Evolutionary conservation across 495 filamentous ascomycete species (phyloP).

Genomic region (Aspergillus olivimuriae): DNA sequence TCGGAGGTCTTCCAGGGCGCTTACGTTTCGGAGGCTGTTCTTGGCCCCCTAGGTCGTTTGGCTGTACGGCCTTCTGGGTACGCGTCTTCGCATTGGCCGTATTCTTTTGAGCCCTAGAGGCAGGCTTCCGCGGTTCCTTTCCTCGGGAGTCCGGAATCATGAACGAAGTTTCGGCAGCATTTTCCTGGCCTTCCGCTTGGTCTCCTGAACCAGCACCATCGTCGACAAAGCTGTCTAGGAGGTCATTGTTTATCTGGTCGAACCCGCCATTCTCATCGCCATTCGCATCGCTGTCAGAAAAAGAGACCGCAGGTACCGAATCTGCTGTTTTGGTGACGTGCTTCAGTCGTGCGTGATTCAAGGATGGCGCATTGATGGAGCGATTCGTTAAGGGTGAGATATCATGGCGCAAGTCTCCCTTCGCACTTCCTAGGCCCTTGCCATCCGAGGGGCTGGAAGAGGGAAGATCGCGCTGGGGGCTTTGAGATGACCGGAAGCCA

Average conservation of each 20-base stretch:
- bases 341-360: slow-evolving; percentile 34
- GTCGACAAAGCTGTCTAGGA: slow-evolving; percentile 22
- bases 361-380: slow-evolving; percentile 29
- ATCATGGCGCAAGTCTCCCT: slow-evolving; percentile 21
- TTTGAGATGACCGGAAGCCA: slow-evolving; percentile 35
- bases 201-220: slow-evolving; percentile 20
- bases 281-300: slow-evolving; percentile 33
- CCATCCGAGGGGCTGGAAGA: slow-evolving; percentile 38
- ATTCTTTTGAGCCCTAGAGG: slow-evolving; percentile 5
- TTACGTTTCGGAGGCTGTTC: slow-evolving; percentile 16
- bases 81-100: slow-evolving; percentile 8
- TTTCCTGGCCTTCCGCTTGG: slow-evolving; percentile 45
- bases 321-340: slow-evolving; percentile 29
- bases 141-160: slow-evolving; percentile 9
- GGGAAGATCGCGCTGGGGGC: slow-evolving; percentile 22
- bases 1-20: slow-evolving; percentile 31
- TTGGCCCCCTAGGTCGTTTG: slow-evolving; percentile 9
- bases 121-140: slow-evolving; percentile 3
- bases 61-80: slow-evolving; percentile 11
- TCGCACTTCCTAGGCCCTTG: slow-evolving; percentile 16
- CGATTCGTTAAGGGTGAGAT: slow-evolving; percentile 30
- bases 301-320: slow-evolving; percentile 14
- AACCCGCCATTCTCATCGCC: slow-evolving; percentile 30
- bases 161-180: slow-evolving; percentile 43
- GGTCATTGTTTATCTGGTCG: slow-evolving; percentile 21